Evolutionary conservation across 192 early-diverging fungal species (phyloP).

Genomic region (Oehlia diaphana): DNA sequence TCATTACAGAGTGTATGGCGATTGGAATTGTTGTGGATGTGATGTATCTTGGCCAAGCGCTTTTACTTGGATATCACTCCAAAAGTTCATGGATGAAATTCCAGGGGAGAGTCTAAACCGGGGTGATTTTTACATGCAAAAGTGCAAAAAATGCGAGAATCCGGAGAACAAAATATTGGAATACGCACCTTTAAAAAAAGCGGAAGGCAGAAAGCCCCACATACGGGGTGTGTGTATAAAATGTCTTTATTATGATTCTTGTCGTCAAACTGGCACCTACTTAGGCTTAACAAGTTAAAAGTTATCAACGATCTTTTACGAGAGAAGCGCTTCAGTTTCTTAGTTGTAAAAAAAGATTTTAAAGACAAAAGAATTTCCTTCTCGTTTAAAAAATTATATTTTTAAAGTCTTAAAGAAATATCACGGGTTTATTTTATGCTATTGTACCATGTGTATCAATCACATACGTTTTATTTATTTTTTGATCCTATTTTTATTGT

Average conservation of each 20-base stretch:
- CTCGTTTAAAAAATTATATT: no score
- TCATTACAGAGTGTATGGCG: slow-evolving; percentile 14
- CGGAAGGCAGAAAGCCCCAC: not conserved
- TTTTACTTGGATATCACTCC: slow-evolving; percentile 18
- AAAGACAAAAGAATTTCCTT: no score
- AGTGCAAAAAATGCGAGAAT: not conserved
- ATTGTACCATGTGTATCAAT: no score
- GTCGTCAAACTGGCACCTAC: not conserved
- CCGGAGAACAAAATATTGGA: not conserved
- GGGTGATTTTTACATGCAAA: slow-evolving; percentile 17
- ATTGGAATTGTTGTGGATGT: slow-evolving; percentile 10
- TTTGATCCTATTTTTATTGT: no score
- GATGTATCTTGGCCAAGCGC: not conserved
- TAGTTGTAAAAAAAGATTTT: no score
- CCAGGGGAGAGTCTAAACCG: not conserved
- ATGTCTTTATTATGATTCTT: not conserved
- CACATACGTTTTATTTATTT: no score
- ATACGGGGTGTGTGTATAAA: not conserved
- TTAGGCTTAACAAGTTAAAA: not conserved
- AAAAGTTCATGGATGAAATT: slow-evolving; percentile 7
- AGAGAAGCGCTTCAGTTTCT: no score
- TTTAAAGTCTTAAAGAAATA: no score
- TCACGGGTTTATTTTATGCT: no score
- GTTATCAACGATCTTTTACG: no score
- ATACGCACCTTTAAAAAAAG: not conserved